Base-by-base conservation (phyloP, 148 eudicot genomes). In the Persicaria tinctoria region DNA sequence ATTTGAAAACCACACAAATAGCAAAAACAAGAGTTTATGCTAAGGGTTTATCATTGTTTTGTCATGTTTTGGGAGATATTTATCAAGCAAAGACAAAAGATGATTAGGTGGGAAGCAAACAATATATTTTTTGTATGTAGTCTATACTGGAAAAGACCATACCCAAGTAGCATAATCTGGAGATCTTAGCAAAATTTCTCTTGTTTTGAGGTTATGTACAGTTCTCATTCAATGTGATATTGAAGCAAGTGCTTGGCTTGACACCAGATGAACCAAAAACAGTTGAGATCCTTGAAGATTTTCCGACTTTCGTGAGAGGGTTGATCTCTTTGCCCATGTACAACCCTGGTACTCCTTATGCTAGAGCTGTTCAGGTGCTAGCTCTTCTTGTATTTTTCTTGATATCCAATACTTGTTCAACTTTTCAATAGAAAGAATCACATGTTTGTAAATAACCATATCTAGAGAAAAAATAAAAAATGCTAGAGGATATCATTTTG, bases 161-260 rank as follows among this genome's bases (percentile, higher is more conserved):
- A 64, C 70, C 38, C 16, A 41, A 9, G 70, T 64, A 32, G 46
- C 70, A 64, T 64, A 46, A 38, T 64, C 46, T 32, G 38, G 46
- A 64, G 12, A 32, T 64, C 5, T 64, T 14, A 64, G 47, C 41
- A 38, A 64, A 38, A n/a, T 64, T 64, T 64, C 47, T 64, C 70
- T 38, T 64, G n/a, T 64, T 64, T 32, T 63, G 45, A n/a, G n/a
- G 70, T 13, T 47, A 32, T 64, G 55, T 57, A 70, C 85, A 88
- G 91, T 88, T 82, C 75, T 77, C 87, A 74, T 88, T 88, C 86
- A 84, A 86, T 86, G 89, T 88, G 73, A 86, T 88, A 84, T 89
- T 86, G 75, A 86, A 88, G 77, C 91, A 88, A 73, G 89, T 88
- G 32, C 86, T 88, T 56, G 87, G 89, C 11, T 84, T 88, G 51